Base-by-base conservation (phyloP, 345 rosid species). In the Triadica sebifera region DNA sequence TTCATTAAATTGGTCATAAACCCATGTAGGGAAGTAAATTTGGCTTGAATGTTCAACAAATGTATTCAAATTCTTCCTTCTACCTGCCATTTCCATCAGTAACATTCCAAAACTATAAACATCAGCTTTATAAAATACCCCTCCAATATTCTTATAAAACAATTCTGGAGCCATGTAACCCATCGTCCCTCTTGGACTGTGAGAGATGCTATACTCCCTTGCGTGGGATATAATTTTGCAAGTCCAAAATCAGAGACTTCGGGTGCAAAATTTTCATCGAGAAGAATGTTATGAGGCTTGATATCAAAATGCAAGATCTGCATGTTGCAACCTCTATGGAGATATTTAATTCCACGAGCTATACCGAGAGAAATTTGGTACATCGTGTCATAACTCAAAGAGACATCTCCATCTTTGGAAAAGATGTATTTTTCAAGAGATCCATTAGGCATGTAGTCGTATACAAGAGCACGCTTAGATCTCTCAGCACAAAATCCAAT, bases 101-200 rank as follows among this genome's bases (percentile, higher is more conserved):
- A 74, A 25, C 77, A 74, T 74, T 43, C 77, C 65, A 22, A 64
- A 65, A 45, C 77, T 74, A 29, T 74, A 65, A 45, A 65, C 64
- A 66, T 74, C 77, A 41, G 71, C 70, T 56, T 74, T 74, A 19
- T 65, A 55, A 1, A 71, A 74, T 10, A 74, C 63, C 4, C 43
- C 37, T 4, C 77, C 77, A 41, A 74, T 53, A 55, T 74, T 74
- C 39, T 37, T 74, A 41, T 65, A 65, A 24, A 74, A 74, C 63
- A 74, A 12, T 19, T 65, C 65, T 3, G 60, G 75, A 8, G 75
- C 75, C n/a, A 72, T 72, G 20, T 72, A 72, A 17, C 75, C 75
- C 20, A 72, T 61, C 4, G 74, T 71, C 58, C 74, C 74, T 62
- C 68, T 72, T 11, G 63, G 25, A 68, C 68, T 4, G 68, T 34